Base-by-base conservation (phyloP, 306 rosid genomes). In the Medicago lupulina region DNA sequence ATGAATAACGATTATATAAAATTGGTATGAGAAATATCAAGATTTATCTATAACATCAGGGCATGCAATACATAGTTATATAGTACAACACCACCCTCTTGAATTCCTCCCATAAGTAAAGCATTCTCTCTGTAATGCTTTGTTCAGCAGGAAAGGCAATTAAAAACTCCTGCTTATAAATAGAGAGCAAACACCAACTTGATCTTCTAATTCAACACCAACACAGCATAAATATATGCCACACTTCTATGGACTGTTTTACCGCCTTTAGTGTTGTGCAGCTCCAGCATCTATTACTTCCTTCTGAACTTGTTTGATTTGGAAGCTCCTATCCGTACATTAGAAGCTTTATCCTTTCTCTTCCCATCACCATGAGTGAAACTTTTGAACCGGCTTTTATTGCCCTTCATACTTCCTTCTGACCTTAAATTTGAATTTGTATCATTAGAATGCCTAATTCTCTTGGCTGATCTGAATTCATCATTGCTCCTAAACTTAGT, bases 341-440 rank as follows among this genome's bases (percentile, higher is more conserved):
- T 60, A 76, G 51, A 65, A 21, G 75, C 81, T 76, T 70, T 83
- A 60, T 55, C 76, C 65, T 81, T 89, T 82, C 82, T 71, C 83
- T 84, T 85, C 65, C 66, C 77, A 61, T 59, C 82, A 79, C 62
- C 63, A 6, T 75, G 69, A n/a, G 41, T 36, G 60, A 73, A 76
- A 47, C 77, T 83, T 67, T 55, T 79, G 65, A 67, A 60, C 47
- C 73, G 64, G 31, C 71, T 75, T 60, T n/a, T 79, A 66, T 76
- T 84, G 49, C 68, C 73, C 38, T 58, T 43, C 16, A 40, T 72
- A 70, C 64, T 49, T 61, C 73, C 85, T 65, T 77, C 88, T 59
- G 82, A 61, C 67, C 71, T 85, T 41, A 8, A 79, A 39, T 31
- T 53, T 1, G 83, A 73, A 77, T 69, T 84, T 67, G 57, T 79